A percentile compares a stretch with the other conserved stretches of the same genome.
These are phyloP conservation scores for Macrolepiota dolichaula DNA, from an alignment of 768 basidiomycete genomes.

Conservation along the genomic window DNA sequence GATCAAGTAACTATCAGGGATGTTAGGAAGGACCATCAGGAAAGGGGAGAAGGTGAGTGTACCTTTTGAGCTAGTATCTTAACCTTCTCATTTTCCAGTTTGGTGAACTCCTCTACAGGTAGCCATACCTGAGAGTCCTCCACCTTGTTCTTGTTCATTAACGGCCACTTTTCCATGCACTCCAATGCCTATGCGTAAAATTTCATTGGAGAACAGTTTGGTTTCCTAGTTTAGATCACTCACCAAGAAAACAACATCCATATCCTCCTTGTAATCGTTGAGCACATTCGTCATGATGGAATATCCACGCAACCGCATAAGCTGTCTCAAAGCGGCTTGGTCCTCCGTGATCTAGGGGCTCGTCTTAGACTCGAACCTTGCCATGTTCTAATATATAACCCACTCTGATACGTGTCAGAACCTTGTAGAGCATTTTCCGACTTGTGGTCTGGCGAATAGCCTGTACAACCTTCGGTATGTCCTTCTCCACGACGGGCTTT, in stretches of 20 bases:
- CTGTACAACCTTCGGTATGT: slow-evolving; percentile 89
- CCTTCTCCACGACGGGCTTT: slow-evolving; percentile 69
- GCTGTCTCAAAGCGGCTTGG: slow-evolving; percentile 67
- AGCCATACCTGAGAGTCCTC: slow-evolving; percentile 70
- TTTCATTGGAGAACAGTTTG: slow-evolving; percentile 21
- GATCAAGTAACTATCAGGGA: slow-evolving; percentile 57
- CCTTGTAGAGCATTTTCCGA: slow-evolving; percentile 74
- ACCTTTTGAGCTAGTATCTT: slow-evolving; percentile 65
- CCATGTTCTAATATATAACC: slow-evolving; percentile 4
- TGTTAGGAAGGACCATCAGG: background rate
- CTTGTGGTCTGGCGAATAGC: slow-evolving; percentile 88
- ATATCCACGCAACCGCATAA: slow-evolving; percentile 92
- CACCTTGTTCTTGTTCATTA: slow-evolving; percentile 86
- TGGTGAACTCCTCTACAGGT: slow-evolving; percentile 52
- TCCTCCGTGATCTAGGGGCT: slow-evolving; percentile 77
- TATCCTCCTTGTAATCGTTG: slow-evolving; percentile 68
- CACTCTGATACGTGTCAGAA: slow-evolving; percentile 85
- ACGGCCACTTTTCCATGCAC: slow-evolving; percentile 74
- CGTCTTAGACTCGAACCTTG: background rate
- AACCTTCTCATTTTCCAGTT: slow-evolving; percentile 54
- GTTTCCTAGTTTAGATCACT: slow-evolving; percentile 31
- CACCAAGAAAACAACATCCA: slow-evolving; percentile 70
- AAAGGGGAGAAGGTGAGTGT: slow-evolving; percentile 13
- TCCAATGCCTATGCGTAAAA: slow-evolving; percentile 48
- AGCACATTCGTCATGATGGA: slow-evolving; percentile 88